Evolutionary conservation across 2,329 filamentous ascomycete species (phyloP), one percentile per base, ranked within the genome.

Genomic region (Thielaviopsis punctulata): DNA sequence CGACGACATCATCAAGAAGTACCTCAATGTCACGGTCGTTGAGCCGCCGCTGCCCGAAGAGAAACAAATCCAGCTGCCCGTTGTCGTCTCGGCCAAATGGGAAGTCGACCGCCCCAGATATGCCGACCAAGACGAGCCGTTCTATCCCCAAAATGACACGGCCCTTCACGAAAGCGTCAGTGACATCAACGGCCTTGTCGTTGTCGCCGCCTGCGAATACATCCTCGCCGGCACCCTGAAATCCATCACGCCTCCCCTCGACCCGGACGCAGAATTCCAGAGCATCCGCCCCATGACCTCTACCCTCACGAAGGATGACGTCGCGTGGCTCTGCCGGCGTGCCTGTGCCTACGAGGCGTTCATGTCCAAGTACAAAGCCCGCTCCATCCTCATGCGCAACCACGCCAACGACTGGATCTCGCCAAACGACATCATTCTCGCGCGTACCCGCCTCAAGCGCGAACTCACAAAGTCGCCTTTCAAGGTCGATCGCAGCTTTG

Each of bases 331-430:
- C 24, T 63, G 60, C 49, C 58, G 52, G 12, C 21, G 52, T 1
- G 61, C 61, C 3, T 64, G 61, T 47, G n/a, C 55, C 30, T 60
- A 60, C n/a, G 57, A 63, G 30, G 58, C 59, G 7, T 3, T 19
- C 1, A 12, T 51, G 19, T 60, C 60, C 2, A 59, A 57, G 7
- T 64, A 62, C 54, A 13, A 27, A 6, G 56, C 60, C 7, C 61
- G 62, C 2, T 21, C 21, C 18, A 54, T 60, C 8, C 62, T 62
- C 44, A 61, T 64, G 61, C 18, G 54, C 48, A 22, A 58, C 6
- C 60, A 63, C 41, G 51, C 33, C 9, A 61, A 60, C 22, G 56
- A 62, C 50, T 63, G 62, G 61, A 59, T 64, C 7, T 36, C 52
- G 5, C 55, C 56, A 2, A 2, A 21, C 12, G 53, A 58, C 9